These are phyloP conservation scores for Globisporangium okanoganense DNA, from an alignment of 352 stramenopile genomes.

Conservation along the genomic window DNA sequence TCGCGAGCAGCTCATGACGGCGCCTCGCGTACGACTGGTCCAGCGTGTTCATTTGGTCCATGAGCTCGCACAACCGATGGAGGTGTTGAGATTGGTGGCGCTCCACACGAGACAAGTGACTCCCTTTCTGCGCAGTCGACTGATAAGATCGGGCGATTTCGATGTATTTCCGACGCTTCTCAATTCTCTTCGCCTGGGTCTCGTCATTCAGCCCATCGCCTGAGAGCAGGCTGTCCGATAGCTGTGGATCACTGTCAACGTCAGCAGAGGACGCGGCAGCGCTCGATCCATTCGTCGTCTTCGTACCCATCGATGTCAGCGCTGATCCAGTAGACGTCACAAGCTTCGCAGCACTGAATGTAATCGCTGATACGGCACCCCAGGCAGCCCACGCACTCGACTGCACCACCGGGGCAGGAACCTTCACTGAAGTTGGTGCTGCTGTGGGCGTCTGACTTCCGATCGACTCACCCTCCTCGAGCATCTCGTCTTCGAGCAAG, in stretches of 20 bases:
- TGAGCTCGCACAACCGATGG: constrained; percentile 63
- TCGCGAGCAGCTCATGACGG: constrained; percentile 29
- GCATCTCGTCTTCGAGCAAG: constrained; percentile 33
- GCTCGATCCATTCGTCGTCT: constrained; percentile 23
- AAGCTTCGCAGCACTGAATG: constrained; percentile 68
- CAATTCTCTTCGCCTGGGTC: constrained; percentile 20
- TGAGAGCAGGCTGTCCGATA: constrained; percentile 53
- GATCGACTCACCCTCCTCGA: constrained; percentile 27
- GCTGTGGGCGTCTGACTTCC: not conserved
- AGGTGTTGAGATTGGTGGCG: constrained; percentile 64
- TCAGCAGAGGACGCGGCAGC: constrained; percentile 7
- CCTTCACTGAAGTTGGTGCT: constrained; percentile 19
- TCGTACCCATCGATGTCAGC: constrained; percentile 35
- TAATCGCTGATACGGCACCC: constrained; percentile 69
- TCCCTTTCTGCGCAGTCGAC: constrained; percentile 53
- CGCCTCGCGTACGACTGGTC: constrained; percentile 45
- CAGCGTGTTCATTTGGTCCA: constrained; percentile 69
- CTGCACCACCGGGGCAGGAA: constrained; percentile 11
- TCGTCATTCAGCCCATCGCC: constrained; percentile 17
- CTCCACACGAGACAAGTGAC: constrained; percentile 52
- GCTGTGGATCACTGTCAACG: constrained; percentile 23
- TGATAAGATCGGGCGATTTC: constrained; percentile 63
- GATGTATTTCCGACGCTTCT: constrained; percentile 60
- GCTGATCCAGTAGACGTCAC: constrained; percentile 65
- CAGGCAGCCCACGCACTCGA: constrained; percentile 58